Percentiles rank a stretch among this genome's conserved stretches.
These are phyloP conservation scores for Sporothrix schenckii DNA, from an alignment of 2,329 filamentous ascomycete species.

Conservation along the genomic window DNA sequence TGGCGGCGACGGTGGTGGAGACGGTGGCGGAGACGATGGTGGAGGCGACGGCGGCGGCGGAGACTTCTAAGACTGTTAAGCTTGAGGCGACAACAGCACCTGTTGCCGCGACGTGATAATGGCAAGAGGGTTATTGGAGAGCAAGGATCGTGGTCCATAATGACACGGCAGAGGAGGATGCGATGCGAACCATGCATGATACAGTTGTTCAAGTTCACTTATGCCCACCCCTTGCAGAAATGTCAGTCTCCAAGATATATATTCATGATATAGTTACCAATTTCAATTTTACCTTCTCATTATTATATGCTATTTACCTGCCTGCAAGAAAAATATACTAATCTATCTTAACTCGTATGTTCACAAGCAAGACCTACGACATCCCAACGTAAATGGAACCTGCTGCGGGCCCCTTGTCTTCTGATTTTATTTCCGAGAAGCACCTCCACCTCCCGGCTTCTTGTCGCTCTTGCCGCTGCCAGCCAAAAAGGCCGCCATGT, in stretches of 20 bases:
- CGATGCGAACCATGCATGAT: slow-evolving; percentile 1
- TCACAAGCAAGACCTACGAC: background rate
- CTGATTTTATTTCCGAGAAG: slow-evolving; percentile 40
- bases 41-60: slow-evolving; percentile 45
- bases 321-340: background rate
- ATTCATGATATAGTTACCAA: background rate
- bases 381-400: background rate
- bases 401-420: background rate
- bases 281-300: background rate
- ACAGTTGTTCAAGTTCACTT: background rate
- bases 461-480: slow-evolving; percentile 48
- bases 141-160: background rate
- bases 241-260: background rate
- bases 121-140: background rate
- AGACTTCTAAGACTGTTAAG: slow-evolving; percentile 45
- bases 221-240: background rate
- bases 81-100: background rate
- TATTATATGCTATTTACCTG: background rate
- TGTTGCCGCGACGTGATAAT: background rate
- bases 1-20: slow-evolving; percentile 51
- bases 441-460: slow-evolving; percentile 46
- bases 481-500: slow-evolving; percentile 66
- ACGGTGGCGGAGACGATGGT: slow-evolving; percentile 43
- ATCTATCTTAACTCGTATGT: background rate
- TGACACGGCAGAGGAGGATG: background rate